phyloP scores from a whole-genome alignment of 805 yeast genomes.

The Schizosaccharomyces lindneri region DNA sequence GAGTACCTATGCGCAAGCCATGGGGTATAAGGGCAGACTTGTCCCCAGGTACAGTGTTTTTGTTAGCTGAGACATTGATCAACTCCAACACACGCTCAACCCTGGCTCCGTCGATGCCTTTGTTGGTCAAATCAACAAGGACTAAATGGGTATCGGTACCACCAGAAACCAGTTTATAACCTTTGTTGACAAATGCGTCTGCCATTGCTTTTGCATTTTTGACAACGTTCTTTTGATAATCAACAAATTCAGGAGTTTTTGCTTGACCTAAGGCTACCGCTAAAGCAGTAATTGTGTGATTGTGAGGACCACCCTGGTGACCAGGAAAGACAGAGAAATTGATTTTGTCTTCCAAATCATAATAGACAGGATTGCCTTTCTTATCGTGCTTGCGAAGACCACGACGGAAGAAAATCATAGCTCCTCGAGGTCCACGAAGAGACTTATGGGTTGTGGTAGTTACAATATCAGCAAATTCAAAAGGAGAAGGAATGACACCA shows the following conservation, averaged over 20 bases:
- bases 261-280: slow-evolving; percentile 95
- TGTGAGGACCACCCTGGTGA: slow-evolving; percentile 99
- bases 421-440: slow-evolving; percentile 98
- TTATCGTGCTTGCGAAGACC: slow-evolving; percentile 73
- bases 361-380: slow-evolving; percentile 73
- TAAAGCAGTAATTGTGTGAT: slow-evolving; percentile 92
- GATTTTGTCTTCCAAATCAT: slow-evolving; percentile 83
- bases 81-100: slow-evolving; percentile 86
- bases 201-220: slow-evolving; percentile 74
- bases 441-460: slow-evolving; percentile 98
- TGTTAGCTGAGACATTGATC: slow-evolving; percentile 84
- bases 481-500: slow-evolving; percentile 85
- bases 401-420: slow-evolving; percentile 95
- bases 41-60: slow-evolving; percentile 95
- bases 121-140: slow-evolving; percentile 64
- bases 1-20: slow-evolving; percentile 93
- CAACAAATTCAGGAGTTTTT: slow-evolving; percentile 65
- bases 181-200: slow-evolving; percentile 38
- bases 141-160: slow-evolving; percentile 98
- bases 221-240: slow-evolving; percentile 70
- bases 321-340: slow-evolving; percentile 99
- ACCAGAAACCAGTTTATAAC: slow-evolving; percentile 64
- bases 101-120: slow-evolving; percentile 89
- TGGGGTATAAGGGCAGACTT: slow-evolving; percentile 90
- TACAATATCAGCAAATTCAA: slow-evolving; percentile 89